phyloP scores from a whole-genome alignment of 805 yeast genomes.

The Yamadazyma phyllophila region DNA sequence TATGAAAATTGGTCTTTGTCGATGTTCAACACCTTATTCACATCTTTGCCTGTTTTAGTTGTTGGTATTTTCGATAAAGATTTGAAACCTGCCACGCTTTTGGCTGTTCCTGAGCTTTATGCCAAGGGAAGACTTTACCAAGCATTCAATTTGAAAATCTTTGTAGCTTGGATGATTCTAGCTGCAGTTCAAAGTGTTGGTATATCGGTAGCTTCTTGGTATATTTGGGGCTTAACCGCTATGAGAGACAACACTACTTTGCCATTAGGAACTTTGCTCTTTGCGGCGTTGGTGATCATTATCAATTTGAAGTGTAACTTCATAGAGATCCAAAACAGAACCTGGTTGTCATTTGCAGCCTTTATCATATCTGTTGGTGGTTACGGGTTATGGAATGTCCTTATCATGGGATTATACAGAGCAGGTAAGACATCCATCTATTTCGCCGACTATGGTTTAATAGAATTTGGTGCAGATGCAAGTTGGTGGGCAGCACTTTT shows the following conservation, averaged over 20 bases:
- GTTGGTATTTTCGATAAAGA: constrained; percentile 96
- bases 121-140: constrained; percentile 69
- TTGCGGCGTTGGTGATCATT: constrained; percentile 66
- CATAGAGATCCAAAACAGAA: constrained; percentile 75
- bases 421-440: constrained; percentile 55
- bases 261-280: constrained; percentile 77
- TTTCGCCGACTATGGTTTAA: constrained; percentile 68
- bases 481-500: constrained; percentile 84
- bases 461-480: constrained; percentile 75
- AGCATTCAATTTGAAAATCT: constrained; percentile 69
- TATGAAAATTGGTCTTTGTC: constrained; percentile 96
- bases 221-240: constrained; percentile 70
- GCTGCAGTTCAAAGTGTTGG: constrained; percentile 74
- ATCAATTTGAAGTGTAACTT: constrained; percentile 79
- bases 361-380: constrained; percentile 75
- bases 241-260: constrained; percentile 71
- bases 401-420: constrained; percentile 68
- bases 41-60: constrained; percentile 86
- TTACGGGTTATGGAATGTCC: constrained; percentile 79
- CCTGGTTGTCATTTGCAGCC: constrained; percentile 65
- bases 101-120: constrained; percentile 91
- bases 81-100: constrained; percentile 77
- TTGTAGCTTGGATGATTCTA: constrained; percentile 72
- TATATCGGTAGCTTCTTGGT: constrained; percentile 63
- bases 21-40: constrained; percentile 94